phyloP scores from a whole-genome alignment of 2,329 filamentous ascomycete genomes.

The Colletotrichum sp. region DNA sequence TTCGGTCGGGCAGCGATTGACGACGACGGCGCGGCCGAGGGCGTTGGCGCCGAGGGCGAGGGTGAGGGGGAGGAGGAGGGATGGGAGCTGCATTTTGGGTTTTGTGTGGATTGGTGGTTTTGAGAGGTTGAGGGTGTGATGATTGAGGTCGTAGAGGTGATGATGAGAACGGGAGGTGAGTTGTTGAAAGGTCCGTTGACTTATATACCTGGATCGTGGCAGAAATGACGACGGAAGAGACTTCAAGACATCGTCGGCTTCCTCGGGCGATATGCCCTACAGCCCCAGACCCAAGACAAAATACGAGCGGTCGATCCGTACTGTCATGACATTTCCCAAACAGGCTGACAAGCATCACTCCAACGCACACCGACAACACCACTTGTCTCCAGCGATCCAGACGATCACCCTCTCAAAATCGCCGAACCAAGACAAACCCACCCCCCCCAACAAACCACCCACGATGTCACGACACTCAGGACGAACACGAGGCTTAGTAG shows the following conservation, averaged over 20 bases:
- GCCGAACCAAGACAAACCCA: neutral
- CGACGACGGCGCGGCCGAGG: constrained; percentile 37
- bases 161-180: neutral
- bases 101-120: neutral
- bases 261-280: neutral
- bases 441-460: neutral
- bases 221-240: neutral
- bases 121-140: neutral
- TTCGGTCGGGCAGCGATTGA: constrained; percentile 38
- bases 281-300: neutral
- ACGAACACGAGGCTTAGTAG: neutral
- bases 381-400: neutral
- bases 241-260: neutral
- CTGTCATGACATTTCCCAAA: neutral
- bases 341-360: neutral
- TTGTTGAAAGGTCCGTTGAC: rapidly evolving
- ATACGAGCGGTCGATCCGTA: constrained; percentile 1
- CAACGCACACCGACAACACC: neutral
- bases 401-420: neutral
- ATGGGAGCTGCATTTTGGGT: constrained; percentile 2
- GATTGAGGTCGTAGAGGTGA: neutral
- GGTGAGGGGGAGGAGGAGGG: constrained; percentile 23
- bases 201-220: neutral
- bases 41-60: constrained; percentile 27
- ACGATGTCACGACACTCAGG: neutral